Evolutionary conservation across 2,329 filamentous ascomycete genomes (phyloP).

Genomic region (Pestalotiopsis sp.): DNA sequence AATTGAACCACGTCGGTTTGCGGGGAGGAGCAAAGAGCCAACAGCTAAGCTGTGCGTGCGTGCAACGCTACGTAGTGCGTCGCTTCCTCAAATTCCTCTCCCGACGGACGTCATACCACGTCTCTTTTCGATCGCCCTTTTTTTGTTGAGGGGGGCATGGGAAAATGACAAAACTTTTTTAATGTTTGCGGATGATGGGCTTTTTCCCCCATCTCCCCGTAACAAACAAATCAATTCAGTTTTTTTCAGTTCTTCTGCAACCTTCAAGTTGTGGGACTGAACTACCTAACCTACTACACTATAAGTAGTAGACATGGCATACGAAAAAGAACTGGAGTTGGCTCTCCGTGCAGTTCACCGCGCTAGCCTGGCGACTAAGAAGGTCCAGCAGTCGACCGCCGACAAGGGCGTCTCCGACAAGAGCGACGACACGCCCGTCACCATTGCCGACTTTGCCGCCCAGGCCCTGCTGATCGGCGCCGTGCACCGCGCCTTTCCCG

Average conservation of each 20-base stretch:
- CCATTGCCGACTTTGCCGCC: constrained; percentile 65
- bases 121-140: neutral
- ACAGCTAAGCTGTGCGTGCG: neutral
- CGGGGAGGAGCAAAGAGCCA: too few relatives aligned
- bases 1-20: too few relatives aligned
- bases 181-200: neutral
- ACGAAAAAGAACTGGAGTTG: neutral
- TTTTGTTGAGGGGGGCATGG: neutral
- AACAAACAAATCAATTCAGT: neutral
- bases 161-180: neutral
- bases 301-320: neutral
- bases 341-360: constrained; percentile 47
- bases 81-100: neutral
- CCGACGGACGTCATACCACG: neutral
- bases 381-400: constrained; percentile 48
- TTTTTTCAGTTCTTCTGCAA: neutral
- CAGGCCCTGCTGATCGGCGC: constrained; percentile 64
- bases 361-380: constrained; percentile 61
- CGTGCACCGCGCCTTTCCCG: constrained; percentile 55
- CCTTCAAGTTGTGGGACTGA: neutral
- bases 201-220: neutral
- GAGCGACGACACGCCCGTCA: constrained; percentile 62
- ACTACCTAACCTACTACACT: neutral
- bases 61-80: neutral
- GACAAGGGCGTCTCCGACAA: constrained; percentile 37